A percentile compares a stretch with the other conserved stretches of the same genome.
phyloP scores from a whole-genome alignment of 768 basidiomycete genomes.

The Naematelia aurantialba region DNA sequence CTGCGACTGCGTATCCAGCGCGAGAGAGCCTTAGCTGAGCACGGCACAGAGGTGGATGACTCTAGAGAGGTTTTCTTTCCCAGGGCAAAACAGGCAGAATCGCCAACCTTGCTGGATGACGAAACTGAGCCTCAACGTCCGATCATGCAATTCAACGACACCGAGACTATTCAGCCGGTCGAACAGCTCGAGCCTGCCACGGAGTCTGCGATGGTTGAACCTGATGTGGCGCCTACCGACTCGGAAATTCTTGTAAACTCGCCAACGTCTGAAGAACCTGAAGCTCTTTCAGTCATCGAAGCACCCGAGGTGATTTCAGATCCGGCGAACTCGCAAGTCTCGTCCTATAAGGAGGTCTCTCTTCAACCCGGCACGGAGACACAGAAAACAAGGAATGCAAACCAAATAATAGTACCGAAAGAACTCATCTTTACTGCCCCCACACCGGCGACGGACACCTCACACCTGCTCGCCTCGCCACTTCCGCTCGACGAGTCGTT shows the following conservation, averaged over 20 bases:
- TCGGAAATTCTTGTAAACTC: background rate
- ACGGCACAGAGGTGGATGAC: background rate
- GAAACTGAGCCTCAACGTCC: no score
- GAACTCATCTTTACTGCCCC: background rate
- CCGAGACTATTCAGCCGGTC: background rate
- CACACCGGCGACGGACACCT: background rate
- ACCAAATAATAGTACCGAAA: background rate
- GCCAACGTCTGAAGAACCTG: background rate
- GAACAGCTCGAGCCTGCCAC: background rate
- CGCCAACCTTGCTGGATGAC: no score
- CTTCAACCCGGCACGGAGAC: background rate
- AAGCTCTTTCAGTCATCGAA: background rate
- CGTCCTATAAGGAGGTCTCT: background rate
- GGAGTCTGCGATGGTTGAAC: background rate
- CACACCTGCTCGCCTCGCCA: constrained; percentile 23
- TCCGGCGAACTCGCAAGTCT: background rate
- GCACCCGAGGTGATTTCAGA: background rate
- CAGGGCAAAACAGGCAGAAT: no score
- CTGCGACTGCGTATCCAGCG: constrained; percentile 21
- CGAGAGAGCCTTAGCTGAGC: constrained; percentile 16
- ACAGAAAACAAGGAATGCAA: no score
- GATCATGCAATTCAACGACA: no score
- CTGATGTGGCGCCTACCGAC: background rate
- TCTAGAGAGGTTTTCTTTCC: no score
- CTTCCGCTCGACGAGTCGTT: constrained; percentile 19